Percentiles rank a stretch among this genome's conserved stretches.
phyloP scores from a whole-genome alignment of 371 early-diverging fungal genomes.

The Lichtheimia hyalospora region DNA sequence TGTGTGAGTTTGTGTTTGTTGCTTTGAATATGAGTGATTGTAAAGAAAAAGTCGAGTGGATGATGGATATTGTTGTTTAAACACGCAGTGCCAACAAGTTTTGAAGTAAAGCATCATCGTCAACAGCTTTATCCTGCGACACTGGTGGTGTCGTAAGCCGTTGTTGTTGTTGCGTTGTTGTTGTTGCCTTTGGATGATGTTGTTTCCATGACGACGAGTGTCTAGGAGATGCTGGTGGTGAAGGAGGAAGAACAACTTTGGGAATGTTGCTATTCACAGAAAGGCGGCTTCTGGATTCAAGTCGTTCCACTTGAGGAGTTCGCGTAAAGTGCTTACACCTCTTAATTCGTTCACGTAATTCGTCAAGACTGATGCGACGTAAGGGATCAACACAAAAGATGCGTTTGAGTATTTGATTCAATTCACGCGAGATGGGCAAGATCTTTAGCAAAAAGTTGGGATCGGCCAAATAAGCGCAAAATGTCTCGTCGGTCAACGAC shows the following conservation, averaged over 20 bases:
- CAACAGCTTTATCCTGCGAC: background rate
- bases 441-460: conserved; percentile 66
- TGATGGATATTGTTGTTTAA: background rate
- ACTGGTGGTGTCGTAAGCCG: conserved; percentile 11
- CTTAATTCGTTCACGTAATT: conserved; percentile 58
- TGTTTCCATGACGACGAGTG: background rate
- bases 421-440: conserved; percentile 68
- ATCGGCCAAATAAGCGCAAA: conserved; percentile 61
- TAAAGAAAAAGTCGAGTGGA: no score
- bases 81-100: conserved; percentile 12
- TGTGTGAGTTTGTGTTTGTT: no score
- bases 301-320: conserved; percentile 31
- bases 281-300: conserved; percentile 4
- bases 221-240: background rate
- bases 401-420: conserved; percentile 71
- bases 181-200: conserved; percentile 6
- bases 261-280: background rate
- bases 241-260: conserved; percentile 1
- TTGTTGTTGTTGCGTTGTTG: conserved; percentile 1
- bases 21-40: no score
- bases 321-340: conserved; percentile 61
- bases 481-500: conserved; percentile 69
- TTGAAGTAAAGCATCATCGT: conserved; percentile 8
- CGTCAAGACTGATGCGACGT: conserved; percentile 66
- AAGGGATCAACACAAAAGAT: conserved; percentile 73